Evolutionary conservation across 805 yeast species (phyloP).

Genomic region (Cyberlindnera bimundalis): DNA sequence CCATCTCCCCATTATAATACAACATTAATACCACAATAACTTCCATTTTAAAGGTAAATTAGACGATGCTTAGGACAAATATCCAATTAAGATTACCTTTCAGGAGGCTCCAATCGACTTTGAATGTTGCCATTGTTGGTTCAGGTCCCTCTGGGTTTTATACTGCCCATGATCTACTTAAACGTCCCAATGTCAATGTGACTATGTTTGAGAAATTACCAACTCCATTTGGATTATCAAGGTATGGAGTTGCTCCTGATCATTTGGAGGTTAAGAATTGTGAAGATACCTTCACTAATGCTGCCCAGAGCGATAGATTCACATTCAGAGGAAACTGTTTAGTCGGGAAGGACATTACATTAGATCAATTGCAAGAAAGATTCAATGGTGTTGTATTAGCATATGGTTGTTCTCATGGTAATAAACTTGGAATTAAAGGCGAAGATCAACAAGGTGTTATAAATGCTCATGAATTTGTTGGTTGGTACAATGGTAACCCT

Average conservation of each 20-base stretch:
- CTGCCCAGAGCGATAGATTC: constrained; percentile 36
- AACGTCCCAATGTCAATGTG: constrained; percentile 40
- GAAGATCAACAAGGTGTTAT: constrained; percentile 56
- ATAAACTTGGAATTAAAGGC: constrained; percentile 54
- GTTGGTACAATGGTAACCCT: constrained; percentile 95
- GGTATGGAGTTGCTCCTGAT: constrained; percentile 99
- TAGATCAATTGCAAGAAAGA: constrained; percentile 45
- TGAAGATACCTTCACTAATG: constrained; percentile 58
- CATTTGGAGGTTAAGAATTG: constrained; percentile 95
- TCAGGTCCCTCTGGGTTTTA: constrained; percentile 97
- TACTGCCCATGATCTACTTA: constrained; percentile 71
- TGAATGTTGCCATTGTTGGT: constrained; percentile 58
- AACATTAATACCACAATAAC: too few relatives aligned
- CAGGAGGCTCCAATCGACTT: constrained; percentile 10
- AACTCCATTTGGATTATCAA: constrained; percentile 84
- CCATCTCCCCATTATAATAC: too few relatives aligned
- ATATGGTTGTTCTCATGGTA: constrained; percentile 73
- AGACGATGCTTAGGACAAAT: too few relatives aligned
- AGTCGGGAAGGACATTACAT: constrained; percentile 59
- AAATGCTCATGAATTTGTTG: constrained; percentile 83
- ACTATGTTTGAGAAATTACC: constrained; percentile 84
- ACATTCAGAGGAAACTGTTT: constrained; percentile 68
- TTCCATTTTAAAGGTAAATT: too few relatives aligned
- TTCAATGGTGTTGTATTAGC: constrained; percentile 78
- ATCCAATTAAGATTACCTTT: too few relatives aligned